Evolutionary conservation across 768 basidiomycete genomes (phyloP).

Genomic region (Myochromella boudieri): DNA sequence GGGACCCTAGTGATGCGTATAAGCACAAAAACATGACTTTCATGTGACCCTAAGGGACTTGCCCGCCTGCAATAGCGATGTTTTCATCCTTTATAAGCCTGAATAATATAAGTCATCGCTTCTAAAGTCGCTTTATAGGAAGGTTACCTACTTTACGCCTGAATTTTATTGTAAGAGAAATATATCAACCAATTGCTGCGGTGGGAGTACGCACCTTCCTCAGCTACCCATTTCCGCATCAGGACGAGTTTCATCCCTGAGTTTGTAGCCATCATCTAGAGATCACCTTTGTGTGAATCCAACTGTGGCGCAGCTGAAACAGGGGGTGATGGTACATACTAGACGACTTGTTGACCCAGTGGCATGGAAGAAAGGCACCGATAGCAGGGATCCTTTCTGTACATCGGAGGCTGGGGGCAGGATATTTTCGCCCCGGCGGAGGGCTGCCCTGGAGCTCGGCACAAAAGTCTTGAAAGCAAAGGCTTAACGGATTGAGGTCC

Average conservation of each 20-base stretch:
- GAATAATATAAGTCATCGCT: slow-evolving; percentile 6
- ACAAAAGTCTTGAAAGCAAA: slow-evolving; percentile 30
- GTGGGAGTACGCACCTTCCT: slow-evolving; percentile 39
- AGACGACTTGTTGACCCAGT: slow-evolving; percentile 34
- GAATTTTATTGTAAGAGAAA: too few relatives aligned
- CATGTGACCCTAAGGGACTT: too few relatives aligned
- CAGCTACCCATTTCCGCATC: slow-evolving; percentile 50
- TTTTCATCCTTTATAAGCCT: slow-evolving; percentile 46
- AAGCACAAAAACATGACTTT: too few relatives aligned
- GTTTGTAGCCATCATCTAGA: slow-evolving; percentile 40
- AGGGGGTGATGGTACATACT: slow-evolving; percentile 13
- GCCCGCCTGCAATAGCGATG: slow-evolving; percentile 45
- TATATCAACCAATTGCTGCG: too few relatives aligned
- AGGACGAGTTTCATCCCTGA: slow-evolving; percentile 46
- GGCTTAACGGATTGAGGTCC: neutral
- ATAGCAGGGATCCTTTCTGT: slow-evolving; percentile 43
- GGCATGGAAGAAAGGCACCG: slow-evolving; percentile 64
- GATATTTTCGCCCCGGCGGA: slow-evolving; percentile 39
- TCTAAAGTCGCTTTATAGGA: too few relatives aligned
- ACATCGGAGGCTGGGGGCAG: slow-evolving; percentile 28
- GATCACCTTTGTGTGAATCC: too few relatives aligned
- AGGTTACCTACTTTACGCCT: too few relatives aligned
- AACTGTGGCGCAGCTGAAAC: too few relatives aligned
- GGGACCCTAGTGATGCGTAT: too few relatives aligned
- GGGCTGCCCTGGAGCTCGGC: slow-evolving; percentile 29